These are phyloP conservation scores for Chaetomium fimeti DNA, from an alignment of 495 filamentous ascomycete species.

Conservation along the genomic window DNA sequence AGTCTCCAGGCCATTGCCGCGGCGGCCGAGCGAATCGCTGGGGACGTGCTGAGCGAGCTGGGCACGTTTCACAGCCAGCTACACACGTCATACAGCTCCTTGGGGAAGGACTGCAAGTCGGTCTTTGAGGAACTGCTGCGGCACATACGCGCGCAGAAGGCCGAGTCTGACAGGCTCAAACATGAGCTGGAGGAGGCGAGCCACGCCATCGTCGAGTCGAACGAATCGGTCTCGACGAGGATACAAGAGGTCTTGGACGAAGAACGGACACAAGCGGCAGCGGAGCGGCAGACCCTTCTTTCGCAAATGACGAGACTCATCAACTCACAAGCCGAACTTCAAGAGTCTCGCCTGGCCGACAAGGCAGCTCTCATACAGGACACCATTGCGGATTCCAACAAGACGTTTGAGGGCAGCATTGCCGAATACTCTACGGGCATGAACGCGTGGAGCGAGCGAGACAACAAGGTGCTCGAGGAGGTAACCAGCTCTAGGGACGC, in stretches of 20 bases:
- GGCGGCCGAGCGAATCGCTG: constrained; percentile 83
- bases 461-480: constrained; percentile 65
- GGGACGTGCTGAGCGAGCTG: constrained; percentile 86
- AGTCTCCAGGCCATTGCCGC: constrained; percentile 80
- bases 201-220: constrained; percentile 61
- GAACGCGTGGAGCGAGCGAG: constrained; percentile 70
- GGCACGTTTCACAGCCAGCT: constrained; percentile 78
- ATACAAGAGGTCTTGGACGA: constrained; percentile 72
- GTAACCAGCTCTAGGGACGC: constrained; percentile 69
- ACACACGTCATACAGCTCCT: constrained; percentile 78
- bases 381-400: constrained; percentile 60
- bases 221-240: constrained; percentile 59
- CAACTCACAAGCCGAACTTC: constrained; percentile 67
- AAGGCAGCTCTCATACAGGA: constrained; percentile 60
- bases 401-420: constrained; percentile 61
- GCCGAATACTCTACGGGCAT: constrained; percentile 67
- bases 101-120: constrained; percentile 83
- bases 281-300: constrained; percentile 71
- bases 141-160: constrained; percentile 72
- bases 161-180: constrained; percentile 69
- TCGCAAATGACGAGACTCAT: constrained; percentile 73
- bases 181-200: constrained; percentile 67
- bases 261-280: constrained; percentile 69
- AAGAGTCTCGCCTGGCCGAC: constrained; percentile 66
- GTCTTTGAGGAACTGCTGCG: constrained; percentile 77